Conservation (phyloP, 352 stramenopile genomes). For the Phytophthora hibernalis region DNA sequence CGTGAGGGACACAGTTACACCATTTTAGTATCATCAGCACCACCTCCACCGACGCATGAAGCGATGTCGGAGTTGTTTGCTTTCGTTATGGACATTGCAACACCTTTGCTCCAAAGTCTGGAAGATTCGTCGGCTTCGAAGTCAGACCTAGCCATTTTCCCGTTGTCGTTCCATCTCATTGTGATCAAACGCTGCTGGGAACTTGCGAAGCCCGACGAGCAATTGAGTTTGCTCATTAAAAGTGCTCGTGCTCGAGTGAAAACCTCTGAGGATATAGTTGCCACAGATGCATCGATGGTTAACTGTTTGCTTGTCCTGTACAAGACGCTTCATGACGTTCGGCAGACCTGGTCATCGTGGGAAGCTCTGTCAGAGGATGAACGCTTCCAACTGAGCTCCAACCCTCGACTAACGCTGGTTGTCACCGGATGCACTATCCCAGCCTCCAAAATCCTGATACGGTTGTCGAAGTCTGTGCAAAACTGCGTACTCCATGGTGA, state of each 20-base stretch:
- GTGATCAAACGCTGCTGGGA: conserved; percentile 38
- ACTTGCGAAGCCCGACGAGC: conserved; percentile 20
- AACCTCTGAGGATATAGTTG: background rate
- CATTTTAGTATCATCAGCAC: conserved; percentile 6
- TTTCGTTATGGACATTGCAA: conserved; percentile 45
- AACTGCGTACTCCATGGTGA: conserved; percentile 33
- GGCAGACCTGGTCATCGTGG: conserved; percentile 23
- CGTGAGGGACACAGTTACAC: conserved; percentile 1
- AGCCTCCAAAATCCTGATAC: conserved; percentile 6
- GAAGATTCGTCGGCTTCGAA: background rate
- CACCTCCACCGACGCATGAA: conserved; percentile 5
- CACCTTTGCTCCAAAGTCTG: conserved; percentile 31
- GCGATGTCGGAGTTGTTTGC: conserved; percentile 38
- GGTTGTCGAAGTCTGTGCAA: conserved; percentile 35
- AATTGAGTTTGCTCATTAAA: conserved; percentile 32
- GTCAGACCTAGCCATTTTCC: conserved; percentile 25
- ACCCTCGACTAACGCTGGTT: conserved; percentile 1
- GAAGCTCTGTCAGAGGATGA: conserved; percentile 27
- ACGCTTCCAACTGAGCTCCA: background rate
- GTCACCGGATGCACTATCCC: conserved; percentile 20
- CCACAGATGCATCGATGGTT: conserved; percentile 14
- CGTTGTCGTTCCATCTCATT: conserved; percentile 44
- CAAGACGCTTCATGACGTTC: conserved; percentile 29
- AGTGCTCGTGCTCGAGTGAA: conserved; percentile 28
- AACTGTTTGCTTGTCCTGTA: conserved; percentile 41